phyloP scores from a whole-genome alignment of 495 filamentous ascomycete genomes.

The Neurospora sp. region DNA sequence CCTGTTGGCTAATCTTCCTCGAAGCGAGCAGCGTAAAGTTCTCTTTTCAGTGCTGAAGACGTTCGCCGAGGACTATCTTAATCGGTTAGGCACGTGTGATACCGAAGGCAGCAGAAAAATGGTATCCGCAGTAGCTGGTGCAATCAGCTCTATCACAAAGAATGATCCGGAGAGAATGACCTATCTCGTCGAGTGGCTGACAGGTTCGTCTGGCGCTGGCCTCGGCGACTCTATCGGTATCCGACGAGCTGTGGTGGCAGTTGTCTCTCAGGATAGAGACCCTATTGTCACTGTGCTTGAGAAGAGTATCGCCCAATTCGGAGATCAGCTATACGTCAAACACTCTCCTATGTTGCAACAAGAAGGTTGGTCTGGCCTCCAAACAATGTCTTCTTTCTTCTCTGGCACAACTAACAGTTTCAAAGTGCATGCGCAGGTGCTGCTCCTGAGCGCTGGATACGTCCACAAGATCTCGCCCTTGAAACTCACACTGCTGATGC shows the following conservation, averaged over 20 bases:
- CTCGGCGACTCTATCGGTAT: conserved; percentile 51
- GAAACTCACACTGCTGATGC: conserved; percentile 51
- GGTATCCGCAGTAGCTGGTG: conserved; percentile 39
- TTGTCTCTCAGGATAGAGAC: conserved; percentile 42
- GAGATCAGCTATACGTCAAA: conserved; percentile 76
- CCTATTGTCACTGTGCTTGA: conserved; percentile 49
- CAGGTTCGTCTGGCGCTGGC: conserved; percentile 52
- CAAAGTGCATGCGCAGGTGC: conserved; percentile 62
- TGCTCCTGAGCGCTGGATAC: conserved; percentile 71
- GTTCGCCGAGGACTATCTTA: conserved; percentile 45
- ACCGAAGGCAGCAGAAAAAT: conserved; percentile 20
- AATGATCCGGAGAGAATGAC: conserved; percentile 28
- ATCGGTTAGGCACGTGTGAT: conserved; percentile 16
- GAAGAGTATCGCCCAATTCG: conserved; percentile 61
- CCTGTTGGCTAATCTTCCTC: conserved; percentile 39
- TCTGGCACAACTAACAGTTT: conserved; percentile 18
- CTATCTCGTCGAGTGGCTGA: conserved; percentile 59
- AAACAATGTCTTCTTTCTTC: not conserved
- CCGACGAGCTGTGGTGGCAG: conserved; percentile 55
- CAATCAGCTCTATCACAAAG: conserved; percentile 30
- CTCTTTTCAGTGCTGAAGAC: conserved; percentile 48
- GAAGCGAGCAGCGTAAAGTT: conserved; percentile 48
- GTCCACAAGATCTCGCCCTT: conserved; percentile 50
- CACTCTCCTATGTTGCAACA: conserved; percentile 74
- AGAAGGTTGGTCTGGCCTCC: conserved; percentile 51